A percentile compares a stretch with the other conserved stretches of the same genome.
phyloP scores from a whole-genome alignment of 148 eudicot species.

The Polygonum maritimum region DNA sequence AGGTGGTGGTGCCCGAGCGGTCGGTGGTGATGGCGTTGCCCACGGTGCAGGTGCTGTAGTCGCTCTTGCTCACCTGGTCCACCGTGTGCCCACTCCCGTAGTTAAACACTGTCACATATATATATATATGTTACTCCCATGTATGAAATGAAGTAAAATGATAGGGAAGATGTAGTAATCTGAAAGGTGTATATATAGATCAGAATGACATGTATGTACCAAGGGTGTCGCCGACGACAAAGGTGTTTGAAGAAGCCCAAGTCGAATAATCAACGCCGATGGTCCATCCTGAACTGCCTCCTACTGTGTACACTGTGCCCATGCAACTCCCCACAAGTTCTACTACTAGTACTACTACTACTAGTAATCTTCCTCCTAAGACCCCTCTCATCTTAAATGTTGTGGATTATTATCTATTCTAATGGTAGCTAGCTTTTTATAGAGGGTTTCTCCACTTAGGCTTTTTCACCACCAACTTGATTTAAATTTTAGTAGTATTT shows the following conservation, averaged over 20 bases:
- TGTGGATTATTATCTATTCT: too few species aligned
- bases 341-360: not conserved
- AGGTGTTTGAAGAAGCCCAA: constrained; percentile 58
- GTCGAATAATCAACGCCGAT: constrained; percentile 45
- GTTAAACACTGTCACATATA: constrained; percentile 42
- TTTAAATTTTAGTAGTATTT: too few species aligned
- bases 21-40: constrained; percentile 57
- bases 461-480: too few species aligned
- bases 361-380: not conserved
- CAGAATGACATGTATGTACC: constrained; percentile 26
- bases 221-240: constrained; percentile 61
- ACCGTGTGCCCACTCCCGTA: constrained; percentile 68
- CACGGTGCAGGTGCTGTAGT: constrained; percentile 50
- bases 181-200: too few species aligned
- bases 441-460: not conserved
- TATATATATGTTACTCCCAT: too few species aligned
- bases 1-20: constrained; percentile 52
- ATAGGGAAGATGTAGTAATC: too few species aligned
- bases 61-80: constrained; percentile 57
- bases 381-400: not conserved
- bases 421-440: not conserved
- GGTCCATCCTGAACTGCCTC: constrained; percentile 69
- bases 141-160: too few species aligned
- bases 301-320: constrained; percentile 67
- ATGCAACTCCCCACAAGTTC: constrained; percentile 4